Base-by-base conservation (phyloP, 805 yeast species). In the Isabelozyma pseudorhagii region DNA sequence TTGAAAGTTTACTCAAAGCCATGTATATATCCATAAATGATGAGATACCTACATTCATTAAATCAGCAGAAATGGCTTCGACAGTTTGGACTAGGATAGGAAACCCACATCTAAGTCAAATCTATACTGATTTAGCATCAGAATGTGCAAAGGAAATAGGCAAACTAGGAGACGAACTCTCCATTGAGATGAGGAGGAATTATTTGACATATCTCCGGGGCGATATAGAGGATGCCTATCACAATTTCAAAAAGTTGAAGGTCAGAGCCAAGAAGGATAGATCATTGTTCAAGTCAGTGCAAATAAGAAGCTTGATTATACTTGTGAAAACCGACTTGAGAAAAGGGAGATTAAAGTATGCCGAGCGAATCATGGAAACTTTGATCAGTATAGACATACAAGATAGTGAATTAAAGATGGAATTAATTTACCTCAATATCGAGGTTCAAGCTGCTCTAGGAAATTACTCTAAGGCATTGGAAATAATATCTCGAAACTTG, bases 1-100 rank as follows among this genome's bases (percentile, higher is more conserved):
- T 82, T 31, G 89, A 84, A 54, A 80, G 87, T 42, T 61, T 82
- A 8, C 73, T 79, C 13, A 82, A 83, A 55, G 80, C 88, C 0
- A 68, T 74, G 2, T 83, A 78, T 54, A 71, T 85, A 8, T 70
- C 86, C 0, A 61, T 86, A 18, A 79, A 78, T 55, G 80, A 79
- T 48, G 71, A 68, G 36, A 63, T 64, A 25, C 60, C 72, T 4
- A 63, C 73, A 29, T 77, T 81, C 53, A 67, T 78, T 38, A 74
- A 77, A 39, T 70, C 76, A 39, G 74, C 83, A 49, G 80, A 75
- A 38, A 54, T 79, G 42, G 61, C 69, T 2, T 69, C 80, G 1
- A 62, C 78, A 3, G 67, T 76, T 29, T 83, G 85, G 89, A 56
- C 67, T 14, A 65, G 83, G 49, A 69, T 77, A 13, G 88, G 89